Percentiles rank a stretch among this genome's conserved stretches.
These are phyloP conservation scores for Nemania sp. DNA, from an alignment of 2,329 filamentous ascomycete genomes.

Conservation along the genomic window DNA sequence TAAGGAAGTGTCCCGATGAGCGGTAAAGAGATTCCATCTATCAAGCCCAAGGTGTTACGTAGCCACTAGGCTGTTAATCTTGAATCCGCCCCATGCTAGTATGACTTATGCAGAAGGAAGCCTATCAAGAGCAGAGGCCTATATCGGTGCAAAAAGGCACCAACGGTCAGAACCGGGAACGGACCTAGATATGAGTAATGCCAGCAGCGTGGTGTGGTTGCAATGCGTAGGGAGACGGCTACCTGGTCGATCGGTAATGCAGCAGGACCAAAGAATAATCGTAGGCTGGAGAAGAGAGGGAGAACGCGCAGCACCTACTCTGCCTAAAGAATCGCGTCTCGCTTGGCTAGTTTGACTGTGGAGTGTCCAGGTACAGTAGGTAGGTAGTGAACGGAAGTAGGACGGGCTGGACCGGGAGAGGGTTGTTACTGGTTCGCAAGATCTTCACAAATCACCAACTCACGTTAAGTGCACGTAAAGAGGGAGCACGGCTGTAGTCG, in stretches of 20 bases:
- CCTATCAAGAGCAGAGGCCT: conserved; percentile 6
- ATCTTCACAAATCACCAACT: conserved; percentile 11
- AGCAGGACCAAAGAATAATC: conserved; percentile 24
- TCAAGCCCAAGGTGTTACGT: conserved; percentile 11
- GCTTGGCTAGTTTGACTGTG: conserved; percentile 23
- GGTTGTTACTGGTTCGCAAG: conserved; percentile 24
- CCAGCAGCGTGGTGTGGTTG: conserved; percentile 35
- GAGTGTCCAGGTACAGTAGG: conserved; percentile 8
- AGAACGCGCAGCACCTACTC: conserved; percentile 6
- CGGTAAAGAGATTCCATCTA: conserved; percentile 13
- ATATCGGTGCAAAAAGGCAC: conserved; percentile 16
- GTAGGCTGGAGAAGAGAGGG: not conserved
- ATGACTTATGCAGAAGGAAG: conserved; percentile 19
- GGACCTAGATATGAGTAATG: conserved; percentile 28
- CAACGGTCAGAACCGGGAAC: conserved; percentile 27
- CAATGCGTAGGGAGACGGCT: conserved; percentile 29
- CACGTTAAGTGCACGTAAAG: not conserved
- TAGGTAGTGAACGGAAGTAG: not conserved
- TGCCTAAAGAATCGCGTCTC: conserved; percentile 28
- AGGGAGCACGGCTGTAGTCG: conserved; percentile 14
- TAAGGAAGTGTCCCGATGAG: conserved; percentile 5
- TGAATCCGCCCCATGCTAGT: conserved; percentile 3
- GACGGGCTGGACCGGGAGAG: conserved; percentile 11
- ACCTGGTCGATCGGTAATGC: conserved; percentile 28
- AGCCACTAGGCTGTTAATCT: conserved; percentile 8